Evolutionary conservation across 495 filamentous ascomycete genomes (phyloP).

Genomic region (Annulohypoxylon stygium): DNA sequence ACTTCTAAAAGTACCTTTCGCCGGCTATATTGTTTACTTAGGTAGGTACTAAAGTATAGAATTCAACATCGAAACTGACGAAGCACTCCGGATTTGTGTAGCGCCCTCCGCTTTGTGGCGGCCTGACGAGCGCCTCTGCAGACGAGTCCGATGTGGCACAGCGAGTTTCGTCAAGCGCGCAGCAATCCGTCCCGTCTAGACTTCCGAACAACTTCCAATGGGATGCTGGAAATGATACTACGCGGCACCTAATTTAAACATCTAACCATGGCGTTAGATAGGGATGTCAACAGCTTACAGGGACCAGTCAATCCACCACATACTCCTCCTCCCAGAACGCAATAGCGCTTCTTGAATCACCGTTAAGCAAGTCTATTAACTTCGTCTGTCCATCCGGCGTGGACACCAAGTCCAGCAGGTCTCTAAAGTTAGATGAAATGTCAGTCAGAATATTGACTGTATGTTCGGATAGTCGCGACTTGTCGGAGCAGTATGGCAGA

Average conservation of each 20-base stretch:
- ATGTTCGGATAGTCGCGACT: constrained; percentile 56
- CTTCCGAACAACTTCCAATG: constrained; percentile 7
- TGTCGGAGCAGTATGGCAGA: constrained; percentile 61
- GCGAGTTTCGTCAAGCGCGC: constrained; percentile 34
- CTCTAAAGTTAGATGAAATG: constrained; percentile 60
- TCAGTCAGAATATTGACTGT: constrained; percentile 64
- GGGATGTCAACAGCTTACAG: background rate
- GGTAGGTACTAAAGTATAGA: background rate
- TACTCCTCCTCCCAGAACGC: constrained; percentile 65
- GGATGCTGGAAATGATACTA: background rate
- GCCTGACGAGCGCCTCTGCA: background rate
- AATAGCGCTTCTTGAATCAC: constrained; percentile 50
- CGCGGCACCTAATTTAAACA: constrained; percentile 19
- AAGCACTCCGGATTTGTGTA: background rate
- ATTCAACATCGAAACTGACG: background rate
- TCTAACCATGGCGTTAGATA: constrained; percentile 15
- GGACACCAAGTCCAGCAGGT: constrained; percentile 58
- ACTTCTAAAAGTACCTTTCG: background rate
- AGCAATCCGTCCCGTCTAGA: constrained; percentile 6
- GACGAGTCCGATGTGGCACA: constrained; percentile 25
- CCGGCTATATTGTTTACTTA: background rate
- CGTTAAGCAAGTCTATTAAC: constrained; percentile 56
- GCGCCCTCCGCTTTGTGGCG: background rate
- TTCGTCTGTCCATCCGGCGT: constrained; percentile 52
- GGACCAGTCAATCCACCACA: constrained; percentile 44